Evolutionary conservation across 2,329 filamentous ascomycete species (phyloP), one percentile per base, ranked within the genome.

Genomic region (Aspergillus phoenicis): DNA sequence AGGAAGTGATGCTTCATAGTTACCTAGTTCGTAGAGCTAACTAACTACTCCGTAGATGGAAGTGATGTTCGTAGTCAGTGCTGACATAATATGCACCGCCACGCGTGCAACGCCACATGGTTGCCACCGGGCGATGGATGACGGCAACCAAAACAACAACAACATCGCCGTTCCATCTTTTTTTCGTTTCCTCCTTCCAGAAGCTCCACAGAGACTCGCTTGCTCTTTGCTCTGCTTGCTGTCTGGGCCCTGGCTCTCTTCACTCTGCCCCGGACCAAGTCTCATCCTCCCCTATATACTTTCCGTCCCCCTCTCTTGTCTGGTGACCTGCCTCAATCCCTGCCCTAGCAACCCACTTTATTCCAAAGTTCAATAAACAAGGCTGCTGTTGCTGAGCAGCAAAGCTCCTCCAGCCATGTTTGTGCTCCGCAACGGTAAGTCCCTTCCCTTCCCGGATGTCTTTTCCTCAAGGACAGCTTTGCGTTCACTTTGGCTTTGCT

Each of bases 341-440:
- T 62, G 51, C 52, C 56, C 56, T 47, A 38, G 28, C 51, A 60
- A 54, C 45, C 48, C 39, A 58, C 53, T 30, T 52, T 60, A 56
- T 55, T 36, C 15, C 17, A 39, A 56, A 13, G 33, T n/a, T 52
- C 59, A 59, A 62, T 61, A 62, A 67, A 62, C 64, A 66, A 60
- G 22, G 38, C 55, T 56, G 53, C 64, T 64, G 58, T 66, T 65
- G 62, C 67, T 67, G 63, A 65, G 66, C 66, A 66, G 67, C 62
- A 60, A 61, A 63, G 59, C 66, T 61, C 54, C 70, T 67, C 65
- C 71, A 70, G 75, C 70, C 66, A 85, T 85, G 83, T 84, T 84
- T 77, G 83, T 84, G 81, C 80, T 85, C 70, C 78, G 82, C 66
- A 84, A 84, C 67, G 81, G 81, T 83, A 77, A 68, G 82, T 77